Evolutionary conservation across 257 asterid genomes (phyloP).

Genomic region (Primulina huaijiensis): DNA sequence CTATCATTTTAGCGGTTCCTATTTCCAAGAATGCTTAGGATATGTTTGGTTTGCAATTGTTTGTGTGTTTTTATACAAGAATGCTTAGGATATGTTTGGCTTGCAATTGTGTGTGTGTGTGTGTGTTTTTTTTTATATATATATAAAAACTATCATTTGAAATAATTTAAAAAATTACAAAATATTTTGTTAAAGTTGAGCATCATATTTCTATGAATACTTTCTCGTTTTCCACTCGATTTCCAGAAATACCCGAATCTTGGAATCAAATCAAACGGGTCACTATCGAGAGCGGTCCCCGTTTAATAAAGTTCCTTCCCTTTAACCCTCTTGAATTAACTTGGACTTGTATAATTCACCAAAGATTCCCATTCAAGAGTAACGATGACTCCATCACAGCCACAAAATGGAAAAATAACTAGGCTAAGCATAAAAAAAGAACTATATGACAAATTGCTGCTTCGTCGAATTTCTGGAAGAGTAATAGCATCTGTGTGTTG

Average conservation of each 20-base stretch:
- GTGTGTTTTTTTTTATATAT: too few species aligned
- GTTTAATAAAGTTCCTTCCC: slow-evolving; percentile 15
- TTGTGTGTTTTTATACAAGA: too few species aligned
- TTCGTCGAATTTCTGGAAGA: slow-evolving; percentile 29
- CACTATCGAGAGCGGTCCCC: slow-evolving; percentile 31
- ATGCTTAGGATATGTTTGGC: too few species aligned
- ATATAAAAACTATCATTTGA: too few species aligned
- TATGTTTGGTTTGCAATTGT: too few species aligned
- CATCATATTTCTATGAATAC: too few species aligned
- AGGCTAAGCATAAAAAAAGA: neutral
- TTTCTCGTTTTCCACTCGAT: slow-evolving; percentile 2
- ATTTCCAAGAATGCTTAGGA: too few species aligned
- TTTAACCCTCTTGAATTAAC: slow-evolving; percentile 3
- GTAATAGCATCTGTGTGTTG: slow-evolving; percentile 23
- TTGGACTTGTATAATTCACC: slow-evolving; percentile 1
- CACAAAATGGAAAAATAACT: neutral
- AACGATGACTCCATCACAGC: neutral
- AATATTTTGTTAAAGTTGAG: too few species aligned
- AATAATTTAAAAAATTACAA: too few species aligned
- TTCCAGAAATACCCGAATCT: slow-evolving; percentile 25
- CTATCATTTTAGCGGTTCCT: too few species aligned
- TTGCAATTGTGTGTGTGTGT: too few species aligned
- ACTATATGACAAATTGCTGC: neutral
- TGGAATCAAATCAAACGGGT: slow-evolving; percentile 30
- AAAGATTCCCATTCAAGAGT: slow-evolving; percentile 16